These are phyloP conservation scores for Xylaria multiplex DNA, from an alignment of 2,329 filamentous ascomycete genomes.

Conservation along the genomic window DNA sequence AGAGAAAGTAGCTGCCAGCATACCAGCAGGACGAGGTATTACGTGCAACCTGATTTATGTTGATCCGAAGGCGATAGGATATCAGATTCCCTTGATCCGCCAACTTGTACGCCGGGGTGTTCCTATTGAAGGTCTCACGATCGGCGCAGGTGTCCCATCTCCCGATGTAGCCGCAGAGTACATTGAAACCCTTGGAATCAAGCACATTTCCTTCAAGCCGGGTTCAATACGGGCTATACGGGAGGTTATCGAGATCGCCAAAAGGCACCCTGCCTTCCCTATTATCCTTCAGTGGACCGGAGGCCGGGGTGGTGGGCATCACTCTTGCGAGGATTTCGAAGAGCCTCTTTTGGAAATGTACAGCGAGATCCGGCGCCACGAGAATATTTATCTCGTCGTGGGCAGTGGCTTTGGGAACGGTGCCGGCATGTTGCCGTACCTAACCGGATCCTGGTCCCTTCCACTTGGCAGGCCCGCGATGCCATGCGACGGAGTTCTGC, in stretches of 20 bases:
- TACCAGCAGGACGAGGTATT: constrained; percentile 86
- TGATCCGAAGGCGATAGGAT: constrained; percentile 86
- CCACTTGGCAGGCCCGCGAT: constrained; percentile 88
- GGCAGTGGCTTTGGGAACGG: constrained; percentile 91
- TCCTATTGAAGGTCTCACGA: constrained; percentile 89
- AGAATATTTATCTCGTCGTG: constrained; percentile 88
- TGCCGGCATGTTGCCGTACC: constrained; percentile 90
- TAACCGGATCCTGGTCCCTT: constrained; percentile 86
- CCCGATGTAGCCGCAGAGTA: constrained; percentile 94
- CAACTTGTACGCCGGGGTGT: constrained; percentile 84
- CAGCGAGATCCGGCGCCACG: constrained; percentile 81
- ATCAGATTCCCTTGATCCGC: constrained; percentile 88
- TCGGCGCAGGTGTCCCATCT: constrained; percentile 92
- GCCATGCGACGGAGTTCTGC: constrained; percentile 92
- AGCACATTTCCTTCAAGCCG: constrained; percentile 95
- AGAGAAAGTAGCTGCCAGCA: constrained; percentile 82
- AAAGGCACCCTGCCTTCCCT: constrained; percentile 88
- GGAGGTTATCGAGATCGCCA: constrained; percentile 89
- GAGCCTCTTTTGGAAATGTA: constrained; percentile 92
- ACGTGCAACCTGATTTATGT: constrained; percentile 92
- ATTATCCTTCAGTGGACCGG: constrained; percentile 95
- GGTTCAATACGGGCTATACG: constrained; percentile 90
- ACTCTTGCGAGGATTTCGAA: constrained; percentile 95
- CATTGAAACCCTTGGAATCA: constrained; percentile 88
- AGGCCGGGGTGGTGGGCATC: constrained; percentile 90